Base-by-base conservation (phyloP, 2,329 filamentous ascomycete species). In the Aspergillus sp. region DNA sequence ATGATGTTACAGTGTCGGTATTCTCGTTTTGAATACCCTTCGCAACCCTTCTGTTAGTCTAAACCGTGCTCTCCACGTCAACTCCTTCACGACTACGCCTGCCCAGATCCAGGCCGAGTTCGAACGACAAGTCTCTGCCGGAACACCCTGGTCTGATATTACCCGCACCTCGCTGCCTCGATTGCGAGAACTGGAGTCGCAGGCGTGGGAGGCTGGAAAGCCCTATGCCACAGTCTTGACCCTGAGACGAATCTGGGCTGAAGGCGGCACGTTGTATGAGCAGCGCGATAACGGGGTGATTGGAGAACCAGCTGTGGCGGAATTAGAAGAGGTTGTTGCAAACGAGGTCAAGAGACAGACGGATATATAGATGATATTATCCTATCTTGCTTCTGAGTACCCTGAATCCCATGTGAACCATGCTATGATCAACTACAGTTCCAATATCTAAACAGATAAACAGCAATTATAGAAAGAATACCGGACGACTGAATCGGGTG, bases 251-350 rank as follows among this genome's bases (percentile, higher is more conserved):
- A 89, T 89, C 40, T 89, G 85, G 86, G 77, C 78, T 0, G 79
- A 86, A 54, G 86, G 86, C 0, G 82, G 82, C 1, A 89, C 85
- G 0, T 61, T 88, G 37, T 88, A 89, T 58, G 76, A 80, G 1
- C 77, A 78, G 63, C 77, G 81, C 43, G 84, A 87, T 58, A 88
- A 89, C 54, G 74, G 71, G 27, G 53, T 73, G 1, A 72, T 88
- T 42, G 79, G 73, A 6, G 71, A 71, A 4, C 72, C 72, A 7
- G 67, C 77, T 27, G 61, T 76, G 40, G 78, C 84, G 45, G 74
- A 72, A 0, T 57, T 88, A 49, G 62, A 69, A 43, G 67, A 70
- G 40, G 67, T 73, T 30, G 70, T 80, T 4, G 54, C 51, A 29
- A 57, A 56, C 3, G 31, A 32, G n/a, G 31, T 32, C 8, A 32